Base-by-base conservation (phyloP, 768 basidiomycete genomes). In the Cystofilobasidium macerans region DNA sequence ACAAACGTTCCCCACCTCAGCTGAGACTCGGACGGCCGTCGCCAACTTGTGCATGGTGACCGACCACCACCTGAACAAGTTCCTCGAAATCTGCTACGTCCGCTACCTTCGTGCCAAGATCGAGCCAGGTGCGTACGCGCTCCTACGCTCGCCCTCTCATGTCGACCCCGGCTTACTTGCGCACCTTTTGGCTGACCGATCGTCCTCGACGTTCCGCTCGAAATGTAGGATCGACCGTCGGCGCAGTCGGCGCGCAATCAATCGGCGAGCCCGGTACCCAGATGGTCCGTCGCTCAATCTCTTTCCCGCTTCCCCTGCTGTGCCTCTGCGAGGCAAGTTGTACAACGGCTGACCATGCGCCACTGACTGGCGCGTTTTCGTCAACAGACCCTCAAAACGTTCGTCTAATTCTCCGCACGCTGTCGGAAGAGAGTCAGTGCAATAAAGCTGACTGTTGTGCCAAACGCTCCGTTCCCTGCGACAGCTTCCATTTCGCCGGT, bases 251-350 rank as follows among this genome's bases (percentile, higher is more conserved):
- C 5, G 95, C 95, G 7, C 95, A 99, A 74, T 98, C 95, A 1
- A 98, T 99, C 70, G 95, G 95, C 72, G 95, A 99, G 77, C 95
- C 95, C 0, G 95, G 94, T 47, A 99, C 95, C 0, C 95, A 99
- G 75, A 99, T 99, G 95, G 57, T 36, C 33, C 33, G 33, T 20
- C n/a, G 12, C 45, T n/a, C 24, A 8, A 9, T 6, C 45, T n/a
- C 45, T 16, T 47, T n/a, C 45, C 3, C n/a, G n/a, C 45, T 6
- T 1, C 9, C 45, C 13, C 22, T 24, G n/a, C n/a, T n/a, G n/a
- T n/a, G n/a, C n/a, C n/a, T n/a, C n/a, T n/a, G n/a, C n/a, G n/a
- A n/a, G n/a, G n/a, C n/a, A n/a, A n/a, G n/a, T n/a, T n/a, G n/a
- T n/a, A n/a, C n/a, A n/a, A n/a, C n/a, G 20, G 14, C 45, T 47